Percentiles rank a stretch among this genome's conserved stretches.
Evolutionary conservation across 2,329 filamentous ascomycete genomes (phyloP).

Genomic region (Camillea tinctor): DNA sequence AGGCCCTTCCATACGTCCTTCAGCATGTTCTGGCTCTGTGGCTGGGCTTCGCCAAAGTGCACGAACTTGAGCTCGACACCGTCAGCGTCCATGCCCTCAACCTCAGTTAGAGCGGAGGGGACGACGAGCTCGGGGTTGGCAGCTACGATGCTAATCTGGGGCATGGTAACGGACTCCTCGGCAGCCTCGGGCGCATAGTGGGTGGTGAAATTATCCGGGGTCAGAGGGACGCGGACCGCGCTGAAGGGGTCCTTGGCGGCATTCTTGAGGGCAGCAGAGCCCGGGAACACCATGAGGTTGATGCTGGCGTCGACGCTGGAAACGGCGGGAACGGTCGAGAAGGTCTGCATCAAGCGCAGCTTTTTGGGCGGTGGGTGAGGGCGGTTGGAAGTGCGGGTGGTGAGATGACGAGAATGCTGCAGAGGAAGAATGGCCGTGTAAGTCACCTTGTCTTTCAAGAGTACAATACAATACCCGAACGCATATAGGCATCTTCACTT

Average conservation of each 20-base stretch:
- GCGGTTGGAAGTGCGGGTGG: slow-evolving; percentile 35
- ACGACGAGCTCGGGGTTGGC: slow-evolving; percentile 54
- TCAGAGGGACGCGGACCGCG: slow-evolving; percentile 55
- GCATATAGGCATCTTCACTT: slow-evolving; percentile 14
- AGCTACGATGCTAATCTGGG: slow-evolving; percentile 56
- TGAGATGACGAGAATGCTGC: slow-evolving; percentile 32
- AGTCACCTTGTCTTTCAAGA: slow-evolving; percentile 10
- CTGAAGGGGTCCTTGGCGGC: slow-evolving; percentile 33
- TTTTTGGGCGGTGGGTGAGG: slow-evolving; percentile 40
- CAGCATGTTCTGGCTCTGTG: slow-evolving; percentile 46
- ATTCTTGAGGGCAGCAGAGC: slow-evolving; percentile 34
- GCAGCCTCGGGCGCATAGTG: slow-evolving; percentile 43
- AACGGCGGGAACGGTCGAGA: slow-evolving; percentile 46
- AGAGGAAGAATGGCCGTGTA: slow-evolving; percentile 20
- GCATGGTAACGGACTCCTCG: slow-evolving; percentile 40
- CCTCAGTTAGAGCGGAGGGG: slow-evolving; percentile 51
- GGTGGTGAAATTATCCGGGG: slow-evolving; percentile 56
- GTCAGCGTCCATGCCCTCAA: slow-evolving; percentile 59
- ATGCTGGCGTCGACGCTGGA: slow-evolving; percentile 37
- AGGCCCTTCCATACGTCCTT: slow-evolving; percentile 56
- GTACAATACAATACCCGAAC: background rate
- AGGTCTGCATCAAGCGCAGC: slow-evolving; percentile 63
- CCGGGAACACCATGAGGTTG: slow-evolving; percentile 55
- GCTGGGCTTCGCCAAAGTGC: slow-evolving; percentile 36
- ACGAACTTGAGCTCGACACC: slow-evolving; percentile 55